Base-by-base conservation (phyloP, 192 early-diverging fungal genomes). In the Phycomyces blakesleeanus region DNA sequence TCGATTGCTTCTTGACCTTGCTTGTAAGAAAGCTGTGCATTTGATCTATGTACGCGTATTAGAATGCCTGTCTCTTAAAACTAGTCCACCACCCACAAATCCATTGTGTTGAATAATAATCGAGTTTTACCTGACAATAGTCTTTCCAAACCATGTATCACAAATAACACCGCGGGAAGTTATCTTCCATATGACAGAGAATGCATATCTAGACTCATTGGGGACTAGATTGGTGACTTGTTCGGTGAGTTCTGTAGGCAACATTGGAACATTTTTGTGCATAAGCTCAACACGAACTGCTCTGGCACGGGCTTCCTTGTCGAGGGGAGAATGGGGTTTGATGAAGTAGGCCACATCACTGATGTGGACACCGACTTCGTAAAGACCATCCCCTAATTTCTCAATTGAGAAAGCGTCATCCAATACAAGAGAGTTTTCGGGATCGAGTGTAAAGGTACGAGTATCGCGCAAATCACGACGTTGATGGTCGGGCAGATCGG, bases 261-360 rank as follows among this genome's bases (percentile, higher is more conserved):
- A 73, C 95, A 99, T 97, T 51, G 97, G 96, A 57, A 98, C 95
- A 22, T 89, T 83, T 64, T 90, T 91, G 70, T 99, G 93, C 16
- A 97, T 89, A 51, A 99, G 76, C 68, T 97, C 95, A 18, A 97
- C 95, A 5, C 93, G 94, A 1, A 93, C 97, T 6, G 91, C 93
- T 62, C 97, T 84, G 8, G 88, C 76, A 24, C 90, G 86, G 1
- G 97, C 97, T 67, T 99, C 97, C 51, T 85, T 70, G 69, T 99
- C 97, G 84, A 99, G 91, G 2, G 94, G 85, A 40, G 89, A 95
- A 53, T 86, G 85, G 14, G 91, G 86, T 67, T 93, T 91, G 49
- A 99, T 94, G 83, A 98, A 99, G 71, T 97, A 88, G 20, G 90
- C 88, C 21, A 97, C 94, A 74, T 99, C 97, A 29, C 95, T 93